Base-by-base conservation (phyloP, 805 yeast genomes). In the Kodamaea kakaduensis region DNA sequence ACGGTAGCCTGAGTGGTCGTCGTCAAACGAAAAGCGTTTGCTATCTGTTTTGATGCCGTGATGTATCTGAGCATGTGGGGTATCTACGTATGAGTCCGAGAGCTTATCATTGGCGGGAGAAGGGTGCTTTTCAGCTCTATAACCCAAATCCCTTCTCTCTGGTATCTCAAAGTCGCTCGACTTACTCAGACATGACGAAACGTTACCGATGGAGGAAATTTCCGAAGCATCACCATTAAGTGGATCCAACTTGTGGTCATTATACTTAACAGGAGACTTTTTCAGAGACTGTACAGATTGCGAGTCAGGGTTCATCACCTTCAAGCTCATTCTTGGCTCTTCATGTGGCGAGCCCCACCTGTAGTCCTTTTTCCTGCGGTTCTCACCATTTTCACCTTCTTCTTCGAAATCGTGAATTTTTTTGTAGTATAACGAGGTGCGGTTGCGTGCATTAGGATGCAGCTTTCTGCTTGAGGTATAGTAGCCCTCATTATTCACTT, bases 341-440 rank as follows among this genome's bases (percentile, higher is more conserved):
- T 31, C 33, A n/a, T n/a, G n/a, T n/a, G n/a, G n/a, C 9, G 22
- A 9, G 6, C 22, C 22, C 6, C 6, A 19, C 22, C 9, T 19
- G 9, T 19, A 9, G 9, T 19, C 9, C 6, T 19, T 18, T 16
- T 6, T 17, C 5, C n/a, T 9, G 8, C 25, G 8, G 25, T 23
- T 6, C n/a, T 23, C 25, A 5, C n/a, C n/a, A 23, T 13, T 13
- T 17, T 25, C 14, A 4, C 14, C 21, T n/a, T 25, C 25, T 13
- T 33, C 31, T 9, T 33, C 25, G n/a, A 26, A 20, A 10, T 24
- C 53, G 35, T 58, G 56, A 29, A 67, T 58, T 38, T 52, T 57
- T 25, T 52, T 46, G 44, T 65, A 66, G 46, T 60, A 59, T 3
- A 42, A 32, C 38, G 64, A 57, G 13, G 56, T 54, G 22, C 66